phyloP scores from a whole-genome alignment of 2,329 filamentous ascomycete genomes.

The Metarhizium sp. region DNA sequence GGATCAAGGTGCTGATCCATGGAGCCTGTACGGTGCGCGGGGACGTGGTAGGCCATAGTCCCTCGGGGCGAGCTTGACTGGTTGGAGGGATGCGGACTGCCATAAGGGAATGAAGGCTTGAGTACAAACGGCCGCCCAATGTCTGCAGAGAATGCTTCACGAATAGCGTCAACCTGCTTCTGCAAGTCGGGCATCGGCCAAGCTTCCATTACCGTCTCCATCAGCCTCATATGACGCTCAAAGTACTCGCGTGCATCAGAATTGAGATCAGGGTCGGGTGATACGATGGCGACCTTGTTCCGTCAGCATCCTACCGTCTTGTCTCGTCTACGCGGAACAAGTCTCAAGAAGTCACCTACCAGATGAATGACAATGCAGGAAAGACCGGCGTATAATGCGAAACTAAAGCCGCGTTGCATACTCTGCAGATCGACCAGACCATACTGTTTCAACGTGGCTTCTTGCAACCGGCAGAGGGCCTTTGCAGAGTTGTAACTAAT shows the following conservation, averaged over 20 bases:
- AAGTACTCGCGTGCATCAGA: constrained; percentile 81
- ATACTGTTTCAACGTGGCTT: constrained; percentile 67
- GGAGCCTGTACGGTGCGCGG: constrained; percentile 35
- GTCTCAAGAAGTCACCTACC: constrained; percentile 45
- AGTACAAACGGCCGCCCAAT: constrained; percentile 76
- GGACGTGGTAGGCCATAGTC: constrained; percentile 38
- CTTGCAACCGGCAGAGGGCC: constrained; percentile 75
- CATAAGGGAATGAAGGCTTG: constrained; percentile 79
- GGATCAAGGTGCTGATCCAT: constrained; percentile 44
- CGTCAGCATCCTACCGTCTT: constrained; percentile 1
- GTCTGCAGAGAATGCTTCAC: constrained; percentile 86
- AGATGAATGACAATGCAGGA: constrained; percentile 90
- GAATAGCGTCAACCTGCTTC: constrained; percentile 78
- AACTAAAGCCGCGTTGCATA: constrained; percentile 92
- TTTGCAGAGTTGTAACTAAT: constrained; percentile 81
- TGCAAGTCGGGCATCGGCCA: constrained; percentile 90
- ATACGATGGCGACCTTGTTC: constrained; percentile 76
- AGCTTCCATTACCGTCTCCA: constrained; percentile 73
- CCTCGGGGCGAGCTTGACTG: constrained; percentile 54
- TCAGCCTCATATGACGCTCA: constrained; percentile 83
- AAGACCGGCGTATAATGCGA: constrained; percentile 85
- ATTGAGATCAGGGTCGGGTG: constrained; percentile 82
- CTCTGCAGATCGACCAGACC: constrained; percentile 74
- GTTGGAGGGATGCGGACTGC: constrained; percentile 60
- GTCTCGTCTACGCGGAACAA: no score